These are phyloP conservation scores for Rhododendron griersonianum DNA, from an alignment of 148 eudicot species.

Conservation along the genomic window DNA sequence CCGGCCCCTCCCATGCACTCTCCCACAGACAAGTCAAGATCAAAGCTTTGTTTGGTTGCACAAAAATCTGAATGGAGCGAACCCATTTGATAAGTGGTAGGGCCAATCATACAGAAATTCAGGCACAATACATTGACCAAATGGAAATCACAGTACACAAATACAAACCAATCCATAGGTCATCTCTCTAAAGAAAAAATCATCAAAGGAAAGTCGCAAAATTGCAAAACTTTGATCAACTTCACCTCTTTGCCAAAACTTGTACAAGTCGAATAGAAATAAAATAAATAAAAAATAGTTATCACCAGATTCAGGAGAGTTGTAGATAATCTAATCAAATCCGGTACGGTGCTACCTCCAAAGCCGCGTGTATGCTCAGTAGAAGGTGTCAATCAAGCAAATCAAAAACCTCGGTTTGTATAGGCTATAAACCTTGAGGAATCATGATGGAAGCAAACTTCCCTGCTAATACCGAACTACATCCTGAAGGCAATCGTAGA, in stretches of 20 bases:
- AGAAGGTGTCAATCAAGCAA: background rate
- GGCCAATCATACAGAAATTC: background rate
- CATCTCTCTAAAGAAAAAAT: background rate
- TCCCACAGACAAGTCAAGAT: background rate
- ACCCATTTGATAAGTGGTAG: background rate
- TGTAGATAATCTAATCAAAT: background rate
- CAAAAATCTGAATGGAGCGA: background rate
- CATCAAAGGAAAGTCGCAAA: background rate
- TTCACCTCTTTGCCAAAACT: background rate
- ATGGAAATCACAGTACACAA: background rate
- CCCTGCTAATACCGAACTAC: conserved; percentile 50
- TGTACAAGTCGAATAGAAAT: background rate
- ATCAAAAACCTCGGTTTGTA: background rate
- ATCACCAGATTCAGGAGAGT: background rate
- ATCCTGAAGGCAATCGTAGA: conserved; percentile 87
- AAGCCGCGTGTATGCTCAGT: background rate
- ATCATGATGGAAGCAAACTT: background rate
- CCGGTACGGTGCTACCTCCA: background rate
- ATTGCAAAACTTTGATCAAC: background rate
- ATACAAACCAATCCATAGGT: background rate
- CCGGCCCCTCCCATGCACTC: background rate
- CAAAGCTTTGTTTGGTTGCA: background rate
- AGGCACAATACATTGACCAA: background rate
- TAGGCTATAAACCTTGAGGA: background rate
- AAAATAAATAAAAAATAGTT: background rate